These are phyloP conservation scores for Circinella minor DNA, from an alignment of 371 early-diverging fungal species.

Conservation along the genomic window DNA sequence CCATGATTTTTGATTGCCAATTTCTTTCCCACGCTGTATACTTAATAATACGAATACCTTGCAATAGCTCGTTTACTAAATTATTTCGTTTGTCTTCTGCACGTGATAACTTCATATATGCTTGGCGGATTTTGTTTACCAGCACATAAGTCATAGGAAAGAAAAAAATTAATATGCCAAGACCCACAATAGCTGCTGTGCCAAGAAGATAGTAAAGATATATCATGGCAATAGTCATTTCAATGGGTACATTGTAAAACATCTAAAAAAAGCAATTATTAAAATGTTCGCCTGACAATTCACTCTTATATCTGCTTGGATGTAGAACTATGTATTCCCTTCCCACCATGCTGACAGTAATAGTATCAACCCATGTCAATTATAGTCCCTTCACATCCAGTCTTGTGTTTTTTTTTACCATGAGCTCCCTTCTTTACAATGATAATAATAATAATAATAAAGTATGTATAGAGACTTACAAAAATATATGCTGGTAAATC, in stretches of 20 bases:
- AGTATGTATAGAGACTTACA: slow-evolving; percentile 25
- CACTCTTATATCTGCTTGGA: no score
- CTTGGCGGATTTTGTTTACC: slow-evolving; percentile 30
- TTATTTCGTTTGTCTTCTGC: slow-evolving; percentile 53
- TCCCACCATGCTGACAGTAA: no score
- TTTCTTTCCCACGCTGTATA: slow-evolving; percentile 72
- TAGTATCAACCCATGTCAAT: no score
- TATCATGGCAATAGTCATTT: slow-evolving; percentile 47
- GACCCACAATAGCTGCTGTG: slow-evolving; percentile 51
- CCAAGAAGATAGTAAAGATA: slow-evolving; percentile 62
- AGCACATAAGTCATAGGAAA: slow-evolving; percentile 64
- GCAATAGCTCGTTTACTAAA: slow-evolving; percentile 60
- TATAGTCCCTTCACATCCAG: no score
- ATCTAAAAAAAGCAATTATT: slow-evolving; percentile 17
- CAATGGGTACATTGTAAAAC: slow-evolving; percentile 58
- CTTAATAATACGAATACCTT: slow-evolving; percentile 73
- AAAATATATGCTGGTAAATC: slow-evolving; percentile 45
- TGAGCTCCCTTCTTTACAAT: no score
- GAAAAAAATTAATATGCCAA: slow-evolving; percentile 52
- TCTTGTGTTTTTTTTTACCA: no score
- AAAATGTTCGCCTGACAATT: no score
- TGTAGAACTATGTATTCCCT: no score
- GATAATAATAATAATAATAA: neutral
- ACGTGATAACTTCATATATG: slow-evolving; percentile 21
- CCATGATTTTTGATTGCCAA: slow-evolving; percentile 54